phyloP scores from a whole-genome alignment of 805 yeast species.

The Naumovozyma castellii region DNA sequence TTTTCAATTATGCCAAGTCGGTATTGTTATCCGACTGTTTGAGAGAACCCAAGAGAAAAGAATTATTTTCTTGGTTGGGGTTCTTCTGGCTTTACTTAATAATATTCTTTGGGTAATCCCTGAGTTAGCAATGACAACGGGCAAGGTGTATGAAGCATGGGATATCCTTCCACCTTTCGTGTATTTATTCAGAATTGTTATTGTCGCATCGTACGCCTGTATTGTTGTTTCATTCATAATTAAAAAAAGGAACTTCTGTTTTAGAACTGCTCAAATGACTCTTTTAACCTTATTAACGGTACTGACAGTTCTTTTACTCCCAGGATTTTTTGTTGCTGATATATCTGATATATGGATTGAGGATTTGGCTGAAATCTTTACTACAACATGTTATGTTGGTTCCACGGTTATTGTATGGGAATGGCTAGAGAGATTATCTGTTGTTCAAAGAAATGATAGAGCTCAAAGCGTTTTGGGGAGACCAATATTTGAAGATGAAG shows the following conservation, averaged over 20 bases:
- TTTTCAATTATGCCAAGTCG: constrained; percentile 60
- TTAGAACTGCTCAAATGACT: constrained; percentile 37
- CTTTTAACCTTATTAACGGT: constrained; percentile 48
- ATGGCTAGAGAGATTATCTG: constrained; percentile 62
- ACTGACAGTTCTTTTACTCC: constrained; percentile 48
- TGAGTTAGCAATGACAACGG: constrained; percentile 10
- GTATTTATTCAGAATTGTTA: constrained; percentile 62
- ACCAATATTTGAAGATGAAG: constrained; percentile 62
- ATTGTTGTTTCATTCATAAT: constrained; percentile 48
- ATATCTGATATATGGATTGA: constrained; percentile 67
- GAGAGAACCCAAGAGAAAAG: constrained; percentile 61
- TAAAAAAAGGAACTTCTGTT: constrained; percentile 42
- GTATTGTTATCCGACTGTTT: constrained; percentile 58
- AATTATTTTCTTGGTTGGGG: constrained; percentile 50
- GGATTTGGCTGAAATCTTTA: constrained; percentile 63
- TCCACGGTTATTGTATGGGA: constrained; percentile 77
- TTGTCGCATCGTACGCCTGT: constrained; percentile 59
- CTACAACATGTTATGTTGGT: constrained; percentile 59
- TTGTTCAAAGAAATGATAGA: constrained; percentile 49
- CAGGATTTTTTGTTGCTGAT: constrained; percentile 68
- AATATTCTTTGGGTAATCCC: constrained; percentile 67
- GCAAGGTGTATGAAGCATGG: constrained; percentile 28
- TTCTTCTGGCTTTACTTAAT: constrained; percentile 41
- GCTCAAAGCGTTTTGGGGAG: constrained; percentile 69
- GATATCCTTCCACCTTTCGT: constrained; percentile 65